A percentile compares a stretch with the other conserved stretches of the same genome.
Conservation (phyloP, 164 flowering plant species). For the Protea cynaroides region DNA sequence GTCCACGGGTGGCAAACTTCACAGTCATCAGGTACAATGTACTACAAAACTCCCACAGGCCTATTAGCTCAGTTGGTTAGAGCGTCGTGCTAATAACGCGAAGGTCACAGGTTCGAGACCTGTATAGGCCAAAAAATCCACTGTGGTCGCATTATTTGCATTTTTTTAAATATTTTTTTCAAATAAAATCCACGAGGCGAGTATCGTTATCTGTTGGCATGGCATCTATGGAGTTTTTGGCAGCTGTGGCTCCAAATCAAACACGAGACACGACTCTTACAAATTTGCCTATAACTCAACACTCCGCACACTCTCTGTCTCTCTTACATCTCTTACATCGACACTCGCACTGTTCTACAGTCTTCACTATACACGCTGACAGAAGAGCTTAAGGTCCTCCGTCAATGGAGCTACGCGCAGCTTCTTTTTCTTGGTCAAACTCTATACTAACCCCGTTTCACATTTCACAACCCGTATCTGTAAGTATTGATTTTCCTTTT, state of each 20-base stretch:
- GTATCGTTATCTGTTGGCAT: no score
- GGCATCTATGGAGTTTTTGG: neutral
- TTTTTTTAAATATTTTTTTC: no score
- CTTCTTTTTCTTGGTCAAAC: conserved; percentile 5
- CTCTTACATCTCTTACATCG: neutral
- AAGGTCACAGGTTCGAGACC: no score
- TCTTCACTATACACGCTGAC: no score
- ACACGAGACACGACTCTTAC: neutral
- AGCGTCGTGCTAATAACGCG: conserved; percentile 59
- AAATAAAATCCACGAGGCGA: no score
- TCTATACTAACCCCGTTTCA: conserved; percentile 40
- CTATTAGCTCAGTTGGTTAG: conserved; percentile 85
- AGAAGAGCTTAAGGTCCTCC: neutral
- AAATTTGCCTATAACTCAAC: neutral
- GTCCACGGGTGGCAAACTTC: no score
- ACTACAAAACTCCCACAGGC: no score
- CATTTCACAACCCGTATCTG: conserved; percentile 14
- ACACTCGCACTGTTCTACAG: no score
- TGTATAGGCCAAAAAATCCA: no score
- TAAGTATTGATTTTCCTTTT: conserved; percentile 1
- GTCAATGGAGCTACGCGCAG: neutral
- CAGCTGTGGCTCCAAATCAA: neutral
- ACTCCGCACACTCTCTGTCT: neutral
- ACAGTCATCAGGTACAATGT: no score
- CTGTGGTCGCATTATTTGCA: no score